phyloP scores from a whole-genome alignment of 805 yeast species.

The Ogataea trehalophila region DNA sequence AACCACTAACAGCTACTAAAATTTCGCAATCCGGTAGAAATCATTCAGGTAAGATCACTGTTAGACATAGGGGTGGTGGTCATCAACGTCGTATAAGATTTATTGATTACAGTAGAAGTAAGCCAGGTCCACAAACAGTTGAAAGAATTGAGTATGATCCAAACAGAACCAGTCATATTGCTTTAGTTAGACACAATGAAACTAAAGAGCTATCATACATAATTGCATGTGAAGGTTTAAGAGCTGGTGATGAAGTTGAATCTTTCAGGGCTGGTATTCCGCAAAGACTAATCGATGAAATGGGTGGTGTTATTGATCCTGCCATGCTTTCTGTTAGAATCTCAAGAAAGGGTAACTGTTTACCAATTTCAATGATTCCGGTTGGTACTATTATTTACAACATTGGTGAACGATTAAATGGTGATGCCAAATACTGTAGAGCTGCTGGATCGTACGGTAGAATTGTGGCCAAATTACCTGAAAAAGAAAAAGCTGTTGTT shows the following conservation, averaged over 20 bases:
- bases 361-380: constrained; percentile 91
- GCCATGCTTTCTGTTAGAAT: constrained; percentile 84
- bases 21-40: constrained; percentile 85
- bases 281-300: constrained; percentile 60
- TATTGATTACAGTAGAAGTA: constrained; percentile 67
- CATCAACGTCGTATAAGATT: constrained; percentile 83
- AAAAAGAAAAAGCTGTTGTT: constrained; percentile 65
- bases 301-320: constrained; percentile 91
- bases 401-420: constrained; percentile 70
- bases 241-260: constrained; percentile 90
- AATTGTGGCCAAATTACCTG: constrained; percentile 71
- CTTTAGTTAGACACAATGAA: constrained; percentile 62
- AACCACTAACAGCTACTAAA: constrained; percentile 67
- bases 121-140: constrained; percentile 72
- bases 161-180: constrained; percentile 88
- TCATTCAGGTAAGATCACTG: constrained; percentile 79
- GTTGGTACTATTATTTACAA: constrained; percentile 87
- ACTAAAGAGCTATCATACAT: constrained; percentile 71
- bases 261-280: constrained; percentile 90
- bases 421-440: constrained; percentile 84
- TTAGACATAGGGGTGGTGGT: constrained; percentile 97
- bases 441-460: constrained; percentile 95
- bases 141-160: constrained; percentile 94
- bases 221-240: constrained; percentile 85
- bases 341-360: constrained; percentile 89